Evolutionary conservation across 2,329 filamentous ascomycete species (phyloP).

Genomic region (Hymenoscyphus salicellus): DNA sequence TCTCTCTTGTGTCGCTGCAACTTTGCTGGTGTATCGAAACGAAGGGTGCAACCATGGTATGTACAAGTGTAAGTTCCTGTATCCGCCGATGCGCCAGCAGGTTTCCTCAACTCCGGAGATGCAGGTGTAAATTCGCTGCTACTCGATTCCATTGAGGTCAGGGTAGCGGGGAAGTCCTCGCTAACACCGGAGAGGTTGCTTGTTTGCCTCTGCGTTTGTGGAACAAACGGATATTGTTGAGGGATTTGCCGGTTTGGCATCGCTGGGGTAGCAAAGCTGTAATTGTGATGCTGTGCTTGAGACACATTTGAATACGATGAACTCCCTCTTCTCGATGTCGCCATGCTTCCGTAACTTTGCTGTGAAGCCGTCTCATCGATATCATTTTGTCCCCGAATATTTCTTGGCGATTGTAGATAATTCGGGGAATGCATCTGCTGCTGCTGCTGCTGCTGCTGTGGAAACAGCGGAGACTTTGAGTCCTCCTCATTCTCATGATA

Average conservation of each 20-base stretch:
- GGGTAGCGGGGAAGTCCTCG: constrained; percentile 34
- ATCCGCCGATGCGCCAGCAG: constrained; percentile 66
- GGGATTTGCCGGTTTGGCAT: constrained; percentile 33
- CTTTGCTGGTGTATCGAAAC: constrained; percentile 82
- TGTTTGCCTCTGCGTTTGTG: constrained; percentile 27
- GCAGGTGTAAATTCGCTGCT: constrained; percentile 38
- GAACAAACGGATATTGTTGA: constrained; percentile 36
- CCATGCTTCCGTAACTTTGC: constrained; percentile 43
- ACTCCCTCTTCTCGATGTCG: constrained; percentile 40
- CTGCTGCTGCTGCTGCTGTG: constrained; percentile 50
- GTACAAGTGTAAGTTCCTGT: constrained; percentile 94
- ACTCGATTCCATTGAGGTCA: constrained; percentile 42
- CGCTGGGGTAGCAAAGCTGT: constrained; percentile 46
- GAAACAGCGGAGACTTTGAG: constrained; percentile 69
- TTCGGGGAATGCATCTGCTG: constrained; percentile 42
- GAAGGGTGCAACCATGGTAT: constrained; percentile 82
- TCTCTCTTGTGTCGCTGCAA: constrained; percentile 96
- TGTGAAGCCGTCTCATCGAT: constrained; percentile 40
- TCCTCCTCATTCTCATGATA: constrained; percentile 74
- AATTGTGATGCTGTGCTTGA: constrained; percentile 31
- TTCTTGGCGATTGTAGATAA: constrained; percentile 25
- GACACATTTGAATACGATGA: constrained; percentile 36
- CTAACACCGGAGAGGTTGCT: constrained; percentile 31
- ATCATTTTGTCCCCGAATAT: constrained; percentile 26
- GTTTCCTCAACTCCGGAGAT: constrained; percentile 42